A percentile compares a stretch with the other conserved stretches of the same genome.
These are phyloP conservation scores for Ustilago cynodontis DNA, from an alignment of 1,284 basidiomycete species.

Conservation along the genomic window DNA sequence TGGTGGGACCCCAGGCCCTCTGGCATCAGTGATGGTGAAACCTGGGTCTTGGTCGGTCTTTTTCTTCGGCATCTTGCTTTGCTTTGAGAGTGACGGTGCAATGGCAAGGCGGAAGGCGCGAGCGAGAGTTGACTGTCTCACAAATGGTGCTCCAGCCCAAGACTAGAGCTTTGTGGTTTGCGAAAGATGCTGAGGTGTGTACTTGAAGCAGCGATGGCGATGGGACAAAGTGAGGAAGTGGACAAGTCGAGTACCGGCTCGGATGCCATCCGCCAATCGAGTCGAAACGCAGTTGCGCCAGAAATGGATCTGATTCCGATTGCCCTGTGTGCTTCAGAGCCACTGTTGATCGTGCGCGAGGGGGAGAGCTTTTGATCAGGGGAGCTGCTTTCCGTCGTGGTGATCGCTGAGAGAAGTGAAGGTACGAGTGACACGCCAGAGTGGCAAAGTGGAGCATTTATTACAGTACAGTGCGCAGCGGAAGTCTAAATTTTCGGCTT, in stretches of 20 bases:
- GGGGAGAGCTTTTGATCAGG: neutral
- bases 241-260: neutral
- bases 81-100: neutral
- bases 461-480: neutral
- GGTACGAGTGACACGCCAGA: neutral
- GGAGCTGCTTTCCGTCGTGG: neutral
- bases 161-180: too few relatives aligned
- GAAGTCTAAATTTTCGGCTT: neutral
- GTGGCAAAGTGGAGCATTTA: slow-evolving; percentile 5
- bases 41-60: slow-evolving; percentile 11
- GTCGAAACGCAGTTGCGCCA: neutral
- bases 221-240: neutral
- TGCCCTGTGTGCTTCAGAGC: neutral
- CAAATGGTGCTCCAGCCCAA: too few relatives aligned
- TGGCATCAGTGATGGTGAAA: slow-evolving; percentile 14
- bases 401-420: neutral
- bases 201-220: neutral
- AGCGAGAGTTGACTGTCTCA: too few relatives aligned
- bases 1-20: slow-evolving; percentile 11
- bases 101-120: too few relatives aligned
- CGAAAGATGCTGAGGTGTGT: too few relatives aligned
- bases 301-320: neutral
- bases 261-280: neutral
- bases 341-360: neutral
- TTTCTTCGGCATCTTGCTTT: neutral